Evolutionary conservation across 495 filamentous ascomycete species (phyloP), one percentile per base, ranked within the genome.

Genomic region (Chlorociboria aeruginascens): DNA sequence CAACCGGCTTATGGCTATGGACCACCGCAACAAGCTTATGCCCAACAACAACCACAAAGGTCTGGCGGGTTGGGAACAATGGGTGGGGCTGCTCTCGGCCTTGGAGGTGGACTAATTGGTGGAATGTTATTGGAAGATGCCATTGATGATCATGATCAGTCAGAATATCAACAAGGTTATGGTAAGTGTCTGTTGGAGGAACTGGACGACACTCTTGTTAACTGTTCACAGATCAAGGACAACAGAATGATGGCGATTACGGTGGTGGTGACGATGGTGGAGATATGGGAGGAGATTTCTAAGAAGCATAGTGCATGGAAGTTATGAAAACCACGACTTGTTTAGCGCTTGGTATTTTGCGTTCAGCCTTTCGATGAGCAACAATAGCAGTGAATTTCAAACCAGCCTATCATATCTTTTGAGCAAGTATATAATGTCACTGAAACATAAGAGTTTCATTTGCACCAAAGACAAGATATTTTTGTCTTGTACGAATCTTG

Each of bases 101-200:
- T 86, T 8, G 86, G 85, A 40, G 86, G 79, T 46, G 86, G 86
- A 45, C 51, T 93, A 56, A 35, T 89, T 3, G 86, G 85, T 50
- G 86, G 85, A 9, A 66, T 70, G 53, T 40, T 89, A 59, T 58
- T 93, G 35, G 82, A 71, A 3, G 73, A 84, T 57, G 79, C 77
- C 8, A 66, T 86, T 39, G 60, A 78, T 38, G 80, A 81, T 49
- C 55, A 72, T 42, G 53, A 81, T 51, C 64, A 81, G 45, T 63
- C 74, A 20, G 68, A 66, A 38, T 76, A 77, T 55, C 30, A 63
- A 16, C 59, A 74, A 12, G 70, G 69, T 13, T 71, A 62, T 53
- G 46, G 60, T 60, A 46, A 46, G 52, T 52, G 9, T 31, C 11
- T 11, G 10, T 25, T 7, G 14, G 3, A 8, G 7, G 14, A 10